Evolutionary conservation across 1,284 basidiomycete species (phyloP), one percentile per base, ranked within the genome.

Genomic region (Trametes pubescens): DNA sequence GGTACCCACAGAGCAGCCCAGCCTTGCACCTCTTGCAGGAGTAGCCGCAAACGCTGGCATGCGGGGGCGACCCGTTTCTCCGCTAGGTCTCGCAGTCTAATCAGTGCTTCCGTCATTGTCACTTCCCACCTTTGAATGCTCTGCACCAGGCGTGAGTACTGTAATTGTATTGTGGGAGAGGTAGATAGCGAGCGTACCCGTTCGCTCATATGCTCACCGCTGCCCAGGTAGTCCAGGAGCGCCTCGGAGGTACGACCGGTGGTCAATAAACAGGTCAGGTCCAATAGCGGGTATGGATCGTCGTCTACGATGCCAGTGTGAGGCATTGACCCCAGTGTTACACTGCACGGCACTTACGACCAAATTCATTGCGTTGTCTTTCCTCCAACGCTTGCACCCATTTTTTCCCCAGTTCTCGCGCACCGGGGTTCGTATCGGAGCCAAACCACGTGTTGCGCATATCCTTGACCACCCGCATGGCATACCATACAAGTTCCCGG

Each of bases 101-200:
- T 79, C 58, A 94, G 75, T 22, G 90, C 85, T 65, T 93, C 90
- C 16, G 81, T 80, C 69, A 93, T 84, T 5, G 85, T 87, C 4
- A 84, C 81, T 72, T 94, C 91, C 92, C 92, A 94, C 74, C 92
- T 92, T 74, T 88, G 86, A 59, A 93, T 80, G 57, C 86, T 85
- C 91, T 93, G 52, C 21, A 22, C 26, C 49, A 21, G 35, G 29
- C 24, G 73, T 61, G 66, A 69, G 65, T 56, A 53, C 44, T 64
- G 66, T 32, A 29, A n/a, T 29, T 13, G 43, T 10, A 44, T 48
- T 34, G 35, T 22, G 64, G 16, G 8, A 46, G 44, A n/a, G 56
- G 32, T 46, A 52, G 47, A 66, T 29, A 2, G 57, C 56, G 43
- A 18, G 66, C 78, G 68, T 78, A 92, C 92, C 74, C 92, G 82